These are phyloP conservation scores for Epichloe festucae DNA, from an alignment of 2,329 filamentous ascomycete species.

Conservation along the genomic window DNA sequence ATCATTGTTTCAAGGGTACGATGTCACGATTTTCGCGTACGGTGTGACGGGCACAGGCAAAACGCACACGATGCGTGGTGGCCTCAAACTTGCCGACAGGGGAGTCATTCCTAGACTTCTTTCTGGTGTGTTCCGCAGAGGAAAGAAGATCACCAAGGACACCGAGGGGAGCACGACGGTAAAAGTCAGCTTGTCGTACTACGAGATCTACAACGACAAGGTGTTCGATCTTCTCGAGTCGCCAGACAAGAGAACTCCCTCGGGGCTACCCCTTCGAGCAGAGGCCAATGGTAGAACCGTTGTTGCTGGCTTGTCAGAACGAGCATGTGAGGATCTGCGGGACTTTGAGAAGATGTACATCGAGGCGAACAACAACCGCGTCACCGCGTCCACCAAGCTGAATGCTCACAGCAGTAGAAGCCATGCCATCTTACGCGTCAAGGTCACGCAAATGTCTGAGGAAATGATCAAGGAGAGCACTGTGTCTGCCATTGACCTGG, in stretches of 20 bases:
- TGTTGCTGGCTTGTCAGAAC: constrained; percentile 75
- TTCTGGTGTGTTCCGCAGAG: constrained; percentile 72
- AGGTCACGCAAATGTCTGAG: constrained; percentile 63
- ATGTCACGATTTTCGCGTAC: constrained; percentile 85
- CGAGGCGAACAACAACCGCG: constrained; percentile 80
- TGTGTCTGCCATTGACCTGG: constrained; percentile 86
- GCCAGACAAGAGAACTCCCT: constrained; percentile 70
- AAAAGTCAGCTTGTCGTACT: constrained; percentile 71
- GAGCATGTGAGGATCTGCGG: constrained; percentile 69
- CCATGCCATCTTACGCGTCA: constrained; percentile 84
- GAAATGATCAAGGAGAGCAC: constrained; percentile 62
- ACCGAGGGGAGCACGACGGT: constrained; percentile 56
- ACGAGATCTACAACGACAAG: constrained; percentile 95
- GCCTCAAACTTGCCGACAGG: constrained; percentile 70
- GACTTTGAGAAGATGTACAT: constrained; percentile 87
- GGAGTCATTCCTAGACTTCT: constrained; percentile 79
- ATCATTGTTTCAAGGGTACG: constrained; percentile 78
- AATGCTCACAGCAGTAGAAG: constrained; percentile 85
- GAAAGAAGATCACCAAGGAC: constrained; percentile 77
- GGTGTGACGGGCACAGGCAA: constrained; percentile 90
- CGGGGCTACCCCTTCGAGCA: constrained; percentile 68
- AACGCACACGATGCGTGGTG: constrained; percentile 91
- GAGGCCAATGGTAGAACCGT: constrained; percentile 81
- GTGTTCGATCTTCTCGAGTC: constrained; percentile 84
- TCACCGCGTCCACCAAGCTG: constrained; percentile 81